Base-by-base conservation (phyloP, 2,329 filamentous ascomycete species). In the Calycina herbarum region DNA sequence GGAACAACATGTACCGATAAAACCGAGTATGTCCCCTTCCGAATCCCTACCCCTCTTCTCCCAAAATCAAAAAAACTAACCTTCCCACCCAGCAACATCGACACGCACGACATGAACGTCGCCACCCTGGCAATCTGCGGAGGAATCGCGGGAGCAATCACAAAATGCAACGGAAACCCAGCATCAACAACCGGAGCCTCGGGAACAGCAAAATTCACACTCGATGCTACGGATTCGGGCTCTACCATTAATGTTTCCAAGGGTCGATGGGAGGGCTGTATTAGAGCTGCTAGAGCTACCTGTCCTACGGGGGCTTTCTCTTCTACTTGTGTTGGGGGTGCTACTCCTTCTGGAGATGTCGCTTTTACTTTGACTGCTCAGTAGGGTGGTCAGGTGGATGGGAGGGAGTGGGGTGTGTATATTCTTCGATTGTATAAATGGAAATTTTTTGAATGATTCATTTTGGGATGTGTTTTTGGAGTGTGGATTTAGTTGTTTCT, bases 161-260 rank as follows among this genome's bases (percentile, higher is more conserved):
- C 78, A 60, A 78, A 81, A 70, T 85, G 84, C 72, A 76, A 76
- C 8, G 82, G 82, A 24, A 68, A 74, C 11, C 82, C 81, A 1
- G 65, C 75, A n/a, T 76, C 74, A 17, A 85, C 83, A 3, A 75
- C 74, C 0, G 83, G 83, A 51, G 71, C 77, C 58, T 80, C 78
- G 6, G 82, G 82, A 10, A 82, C 79, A 10, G 83, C 82, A 7
- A 73, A 78, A 66, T 85, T 86, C 74, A 77, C 73, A 2, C 77
- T 86, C 17, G 78, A 75, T 31, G 77, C 81, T 1, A 76, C 77
- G 17, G 75, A 75, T 1, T 64, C 71, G 1, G 83, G 81, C 10
- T 78, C 80, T 27, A 82, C 79, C 17, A 85, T 86, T 74, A 82
- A 81, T 75, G 79, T 86, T 67, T 79, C 78, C 58, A 85, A 85